These are phyloP conservation scores for Diplodia corticola DNA, from an alignment of 2,329 filamentous ascomycete genomes.

Conservation along the genomic window DNA sequence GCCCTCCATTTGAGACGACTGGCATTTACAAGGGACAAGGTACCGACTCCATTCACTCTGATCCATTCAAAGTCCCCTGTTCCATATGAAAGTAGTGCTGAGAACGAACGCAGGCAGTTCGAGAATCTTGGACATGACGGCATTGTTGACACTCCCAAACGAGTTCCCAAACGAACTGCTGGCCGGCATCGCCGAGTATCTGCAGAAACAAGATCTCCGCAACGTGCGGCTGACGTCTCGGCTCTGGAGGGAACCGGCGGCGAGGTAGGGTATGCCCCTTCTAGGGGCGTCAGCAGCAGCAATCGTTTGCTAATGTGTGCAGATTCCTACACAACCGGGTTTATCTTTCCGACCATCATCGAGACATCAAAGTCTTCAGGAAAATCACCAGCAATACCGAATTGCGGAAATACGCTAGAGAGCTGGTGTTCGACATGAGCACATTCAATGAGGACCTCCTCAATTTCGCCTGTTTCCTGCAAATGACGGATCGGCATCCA, in stretches of 20 bases:
- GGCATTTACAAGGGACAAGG: not conserved
- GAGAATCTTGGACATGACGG: not conserved
- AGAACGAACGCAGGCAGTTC: not conserved
- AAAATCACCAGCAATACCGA: not conserved
- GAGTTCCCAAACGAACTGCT: not conserved
- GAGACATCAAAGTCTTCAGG: not conserved
- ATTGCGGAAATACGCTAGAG: not conserved
- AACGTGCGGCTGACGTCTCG: not conserved
- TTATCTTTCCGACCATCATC: not conserved
- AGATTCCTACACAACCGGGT: not conserved
- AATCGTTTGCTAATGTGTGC: not conserved
- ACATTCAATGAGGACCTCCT: not conserved
- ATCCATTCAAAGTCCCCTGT: not conserved
- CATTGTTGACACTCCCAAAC: not conserved
- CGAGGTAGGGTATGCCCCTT: not conserved
- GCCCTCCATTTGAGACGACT: not conserved
- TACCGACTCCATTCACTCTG: not conserved
- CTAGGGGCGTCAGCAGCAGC: not conserved
- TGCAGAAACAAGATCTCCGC: not conserved
- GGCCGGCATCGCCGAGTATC: not conserved
- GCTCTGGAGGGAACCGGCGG: not conserved
- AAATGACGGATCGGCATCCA: not conserved
- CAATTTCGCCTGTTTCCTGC: not conserved
- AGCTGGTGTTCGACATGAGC: not conserved
- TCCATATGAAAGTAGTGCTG: not conserved